Conservation (phyloP, 345 rosid genomes). For the Corchorus olitorius region DNA sequence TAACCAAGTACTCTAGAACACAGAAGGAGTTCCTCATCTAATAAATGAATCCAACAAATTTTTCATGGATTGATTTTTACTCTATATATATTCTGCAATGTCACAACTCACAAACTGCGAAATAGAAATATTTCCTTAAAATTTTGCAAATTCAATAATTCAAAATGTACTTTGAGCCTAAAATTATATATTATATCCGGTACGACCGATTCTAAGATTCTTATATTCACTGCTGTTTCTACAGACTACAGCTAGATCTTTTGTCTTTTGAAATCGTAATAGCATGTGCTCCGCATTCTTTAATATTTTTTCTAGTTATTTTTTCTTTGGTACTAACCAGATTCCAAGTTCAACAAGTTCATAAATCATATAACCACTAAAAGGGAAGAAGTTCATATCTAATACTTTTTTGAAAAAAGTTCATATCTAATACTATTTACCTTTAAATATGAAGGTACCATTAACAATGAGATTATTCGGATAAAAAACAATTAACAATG, state of each 20-base stretch:
- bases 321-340: not conserved
- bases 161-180: not conserved
- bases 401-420: not conserved
- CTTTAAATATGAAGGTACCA: too few species aligned
- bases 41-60: not conserved
- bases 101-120: not conserved
- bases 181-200: not conserved
- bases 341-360: slow-evolving; percentile 14
- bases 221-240: not conserved
- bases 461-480: not conserved
- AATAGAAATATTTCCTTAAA: not conserved
- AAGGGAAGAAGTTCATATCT: not conserved
- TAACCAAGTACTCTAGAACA: not conserved
- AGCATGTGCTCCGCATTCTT: slow-evolving; percentile 9
- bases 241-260: not conserved
- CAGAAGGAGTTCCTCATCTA: not conserved
- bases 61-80: not conserved
- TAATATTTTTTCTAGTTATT: not conserved
- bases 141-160: not conserved
- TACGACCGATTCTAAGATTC: not conserved
- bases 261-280: not conserved
- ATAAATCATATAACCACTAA: too few species aligned
- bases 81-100: not conserved
- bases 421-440: not conserved
- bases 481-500: not conserved